Conservation (phyloP, 331 rosid genomes). For the Rhamnella rubrinervis region DNA sequence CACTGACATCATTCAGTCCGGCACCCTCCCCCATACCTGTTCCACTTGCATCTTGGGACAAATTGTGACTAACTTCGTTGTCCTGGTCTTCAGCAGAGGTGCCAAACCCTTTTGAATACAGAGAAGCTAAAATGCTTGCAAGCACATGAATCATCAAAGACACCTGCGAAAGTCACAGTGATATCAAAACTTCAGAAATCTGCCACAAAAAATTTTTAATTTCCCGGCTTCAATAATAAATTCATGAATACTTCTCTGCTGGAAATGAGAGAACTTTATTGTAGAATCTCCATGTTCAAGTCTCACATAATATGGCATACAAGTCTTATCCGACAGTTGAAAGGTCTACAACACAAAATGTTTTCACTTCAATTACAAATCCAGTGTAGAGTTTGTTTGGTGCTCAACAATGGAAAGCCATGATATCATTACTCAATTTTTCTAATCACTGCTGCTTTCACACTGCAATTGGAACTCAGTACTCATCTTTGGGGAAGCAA, state of each 20-base stretch:
- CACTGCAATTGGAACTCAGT: no score
- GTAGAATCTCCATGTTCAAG: background rate
- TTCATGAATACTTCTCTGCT: no score
- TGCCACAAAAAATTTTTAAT: constrained; percentile 2
- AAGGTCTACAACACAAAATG: background rate
- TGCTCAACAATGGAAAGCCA: no score
- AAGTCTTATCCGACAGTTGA: background rate
- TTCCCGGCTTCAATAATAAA: background rate
- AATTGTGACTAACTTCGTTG: constrained; percentile 40
- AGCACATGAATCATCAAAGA: constrained; percentile 56
- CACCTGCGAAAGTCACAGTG: constrained; percentile 43
- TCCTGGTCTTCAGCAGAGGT: constrained; percentile 53
- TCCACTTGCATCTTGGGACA: constrained; percentile 62
- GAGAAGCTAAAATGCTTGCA: constrained; percentile 60
- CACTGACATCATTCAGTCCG: constrained; percentile 87
- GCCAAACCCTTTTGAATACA: constrained; percentile 71
- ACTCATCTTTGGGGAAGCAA: no score
- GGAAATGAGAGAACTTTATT: no score
- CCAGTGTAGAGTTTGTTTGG: background rate
- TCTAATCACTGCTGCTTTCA: no score
- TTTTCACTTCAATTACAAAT: background rate
- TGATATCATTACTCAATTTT: no score
- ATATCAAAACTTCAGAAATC: constrained; percentile 14
- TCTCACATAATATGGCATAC: background rate
- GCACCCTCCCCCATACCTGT: constrained; percentile 94